Conservation (phyloP, 176 grass and related monocot species). For the sorghum (Sorghum bicolor) region DNA sequence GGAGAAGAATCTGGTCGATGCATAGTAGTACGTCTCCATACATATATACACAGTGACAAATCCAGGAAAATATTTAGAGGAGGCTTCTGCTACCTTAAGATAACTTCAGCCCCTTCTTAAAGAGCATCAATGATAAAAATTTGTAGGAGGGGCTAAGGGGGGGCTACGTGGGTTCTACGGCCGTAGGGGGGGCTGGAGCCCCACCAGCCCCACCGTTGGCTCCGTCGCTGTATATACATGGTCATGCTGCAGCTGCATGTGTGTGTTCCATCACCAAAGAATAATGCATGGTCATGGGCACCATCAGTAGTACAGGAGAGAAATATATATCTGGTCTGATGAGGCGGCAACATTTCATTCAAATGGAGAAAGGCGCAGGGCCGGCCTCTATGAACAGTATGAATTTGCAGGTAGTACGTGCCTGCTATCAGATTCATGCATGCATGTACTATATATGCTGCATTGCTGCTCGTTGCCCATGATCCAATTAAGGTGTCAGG, state of each 20-base stretch:
- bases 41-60: too few relatives aligned
- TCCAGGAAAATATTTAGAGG: too few relatives aligned
- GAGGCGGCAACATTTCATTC: neutral
- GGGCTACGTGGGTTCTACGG: too few relatives aligned
- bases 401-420: neutral
- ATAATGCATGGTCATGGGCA: neutral
- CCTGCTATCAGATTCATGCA: neutral
- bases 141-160: too few relatives aligned
- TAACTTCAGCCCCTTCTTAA: too few relatives aligned
- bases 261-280: neutral
- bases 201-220: too few relatives aligned
- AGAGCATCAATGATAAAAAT: too few relatives aligned
- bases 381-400: neutral
- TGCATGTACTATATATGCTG: neutral
- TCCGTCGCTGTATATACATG: too few relatives aligned
- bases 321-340: slow-evolving; percentile 3
- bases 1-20: neutral
- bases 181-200: too few relatives aligned
- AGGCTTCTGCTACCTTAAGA: too few relatives aligned
- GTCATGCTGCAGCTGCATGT: slow-evolving; percentile 14
- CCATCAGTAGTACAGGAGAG: neutral
- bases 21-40: neutral
- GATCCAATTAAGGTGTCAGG: slow-evolving; percentile 19
- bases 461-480: neutral
- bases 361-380: neutral